phyloP scores from a whole-genome alignment of 2,329 filamentous ascomycete species.

The Fonsecaea nubica region DNA sequence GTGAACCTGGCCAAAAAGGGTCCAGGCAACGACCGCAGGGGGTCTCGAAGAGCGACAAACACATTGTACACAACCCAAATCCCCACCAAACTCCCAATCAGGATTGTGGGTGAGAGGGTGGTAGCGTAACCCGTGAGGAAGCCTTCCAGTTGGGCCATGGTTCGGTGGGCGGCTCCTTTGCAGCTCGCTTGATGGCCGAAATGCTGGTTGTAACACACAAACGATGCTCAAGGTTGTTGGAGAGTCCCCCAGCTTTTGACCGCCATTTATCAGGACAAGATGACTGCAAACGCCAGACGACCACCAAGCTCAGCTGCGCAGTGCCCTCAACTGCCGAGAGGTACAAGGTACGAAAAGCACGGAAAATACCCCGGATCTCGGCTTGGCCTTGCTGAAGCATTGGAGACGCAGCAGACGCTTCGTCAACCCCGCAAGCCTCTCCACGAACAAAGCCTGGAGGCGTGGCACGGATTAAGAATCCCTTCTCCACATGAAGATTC shows the following conservation, averaged over 20 bases:
- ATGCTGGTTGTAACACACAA: too few species aligned
- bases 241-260: not conserved
- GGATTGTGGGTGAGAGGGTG: constrained; percentile 5
- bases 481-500: constrained; percentile 20
- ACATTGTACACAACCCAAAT: constrained; percentile 34
- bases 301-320: not conserved
- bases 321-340: not conserved
- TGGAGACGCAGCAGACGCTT: constrained; percentile 12
- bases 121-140: constrained; percentile 9
- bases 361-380: constrained; percentile 13
- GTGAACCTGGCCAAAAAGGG: constrained; percentile 55
- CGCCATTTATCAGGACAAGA: not conserved
- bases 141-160: constrained; percentile 26
- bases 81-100: constrained; percentile 12
- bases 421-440: constrained; percentile 12
- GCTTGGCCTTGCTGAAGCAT: not conserved
- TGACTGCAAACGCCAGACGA: not conserved
- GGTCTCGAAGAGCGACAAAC: constrained; percentile 40
- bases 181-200: not conserved
- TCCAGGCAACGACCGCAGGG: constrained; percentile 52
- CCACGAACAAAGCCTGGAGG: constrained; percentile 1
- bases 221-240: not conserved
- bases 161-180: not conserved
- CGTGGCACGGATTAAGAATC: not conserved
- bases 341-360: not conserved